A percentile compares a stretch with the other conserved stretches of the same genome.
Conservation (phyloP, 805 yeast genomes). For the Cyberlindnera maclurae region DNA sequence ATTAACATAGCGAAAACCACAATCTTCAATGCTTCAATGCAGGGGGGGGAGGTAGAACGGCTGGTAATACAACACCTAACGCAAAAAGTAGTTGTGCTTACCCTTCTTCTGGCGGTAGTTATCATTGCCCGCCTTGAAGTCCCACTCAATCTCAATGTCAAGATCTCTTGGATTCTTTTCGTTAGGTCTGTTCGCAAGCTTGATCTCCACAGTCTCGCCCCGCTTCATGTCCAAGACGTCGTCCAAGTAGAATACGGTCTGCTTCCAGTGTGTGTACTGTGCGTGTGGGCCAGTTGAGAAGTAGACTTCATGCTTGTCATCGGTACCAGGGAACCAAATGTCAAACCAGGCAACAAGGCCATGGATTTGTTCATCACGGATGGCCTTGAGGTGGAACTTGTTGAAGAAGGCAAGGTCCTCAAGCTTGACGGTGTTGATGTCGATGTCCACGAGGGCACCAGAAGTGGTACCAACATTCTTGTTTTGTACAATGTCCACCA, state of each 20-base stretch:
- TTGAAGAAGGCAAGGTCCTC: conserved; percentile 73
- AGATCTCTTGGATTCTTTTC: conserved; percentile 77
- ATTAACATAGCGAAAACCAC: no score
- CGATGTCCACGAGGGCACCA: conserved; percentile 68
- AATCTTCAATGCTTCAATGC: no score
- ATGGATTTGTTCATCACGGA: conserved; percentile 74
- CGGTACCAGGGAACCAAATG: conserved; percentile 69
- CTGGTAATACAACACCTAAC: conserved; percentile 28
- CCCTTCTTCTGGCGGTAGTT: conserved; percentile 51
- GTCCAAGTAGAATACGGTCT: conserved; percentile 85
- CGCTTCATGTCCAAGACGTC: conserved; percentile 69
- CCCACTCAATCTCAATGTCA: conserved; percentile 63
- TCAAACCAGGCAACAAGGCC: conserved; percentile 95
- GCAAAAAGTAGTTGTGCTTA: conserved; percentile 62
- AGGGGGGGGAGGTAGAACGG: no score
- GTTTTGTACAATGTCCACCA: conserved; percentile 91
- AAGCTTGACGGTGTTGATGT: conserved; percentile 80
- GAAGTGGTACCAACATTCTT: conserved; percentile 69
- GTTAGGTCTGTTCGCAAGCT: conserved; percentile 72
- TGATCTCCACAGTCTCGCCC: conserved; percentile 73
- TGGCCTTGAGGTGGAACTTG: conserved; percentile 64
- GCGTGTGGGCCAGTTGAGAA: conserved; percentile 95
- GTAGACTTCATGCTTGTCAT: conserved; percentile 47
- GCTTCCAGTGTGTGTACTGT: conserved; percentile 97
- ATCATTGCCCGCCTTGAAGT: conserved; percentile 34